Conservation (phyloP, 768 basidiomycete species). For the Chalciporus piperatus region DNA sequence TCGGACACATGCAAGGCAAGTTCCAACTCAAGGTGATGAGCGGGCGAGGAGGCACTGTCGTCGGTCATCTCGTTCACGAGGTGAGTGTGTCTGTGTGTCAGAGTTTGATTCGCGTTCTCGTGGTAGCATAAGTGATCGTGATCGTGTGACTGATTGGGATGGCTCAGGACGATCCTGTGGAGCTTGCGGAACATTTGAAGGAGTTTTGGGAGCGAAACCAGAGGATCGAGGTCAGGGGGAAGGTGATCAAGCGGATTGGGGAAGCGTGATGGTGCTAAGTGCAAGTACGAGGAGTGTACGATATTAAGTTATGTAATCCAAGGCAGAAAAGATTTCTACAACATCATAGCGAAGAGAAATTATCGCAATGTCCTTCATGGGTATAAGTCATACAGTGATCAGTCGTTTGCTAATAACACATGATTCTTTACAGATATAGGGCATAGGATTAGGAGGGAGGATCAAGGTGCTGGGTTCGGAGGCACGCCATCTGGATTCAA, state of each 20-base stretch:
- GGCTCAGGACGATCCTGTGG: conserved; percentile 77
- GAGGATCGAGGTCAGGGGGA: conserved; percentile 53
- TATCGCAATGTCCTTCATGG: too few relatives aligned
- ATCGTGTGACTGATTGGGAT: background rate
- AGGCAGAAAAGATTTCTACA: too few relatives aligned
- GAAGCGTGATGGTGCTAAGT: conserved; percentile 31
- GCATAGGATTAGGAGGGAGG: too few relatives aligned
- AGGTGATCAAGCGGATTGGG: conserved; percentile 52
- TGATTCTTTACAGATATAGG: too few relatives aligned
- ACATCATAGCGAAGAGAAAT: too few relatives aligned
- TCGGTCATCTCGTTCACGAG: conserved; percentile 95
- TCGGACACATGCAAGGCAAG: conserved; percentile 95
- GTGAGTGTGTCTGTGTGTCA: conserved; percentile 38
- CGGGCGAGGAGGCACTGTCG: conserved; percentile 44
- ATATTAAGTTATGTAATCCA: too few relatives aligned
- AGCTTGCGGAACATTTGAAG: conserved; percentile 74
- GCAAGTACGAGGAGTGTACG: too few relatives aligned
- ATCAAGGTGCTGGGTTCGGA: too few relatives aligned
- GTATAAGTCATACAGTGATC: too few relatives aligned
- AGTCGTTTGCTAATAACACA: too few relatives aligned
- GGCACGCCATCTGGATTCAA: too few relatives aligned
- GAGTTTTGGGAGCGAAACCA: conserved; percentile 95
- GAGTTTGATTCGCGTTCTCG: background rate
- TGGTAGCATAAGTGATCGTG: too few relatives aligned
- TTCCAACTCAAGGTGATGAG: conserved; percentile 87